These are phyloP conservation scores for Trichoderma koningiopsis DNA, from an alignment of 2,329 filamentous ascomycete species.

Conservation along the genomic window DNA sequence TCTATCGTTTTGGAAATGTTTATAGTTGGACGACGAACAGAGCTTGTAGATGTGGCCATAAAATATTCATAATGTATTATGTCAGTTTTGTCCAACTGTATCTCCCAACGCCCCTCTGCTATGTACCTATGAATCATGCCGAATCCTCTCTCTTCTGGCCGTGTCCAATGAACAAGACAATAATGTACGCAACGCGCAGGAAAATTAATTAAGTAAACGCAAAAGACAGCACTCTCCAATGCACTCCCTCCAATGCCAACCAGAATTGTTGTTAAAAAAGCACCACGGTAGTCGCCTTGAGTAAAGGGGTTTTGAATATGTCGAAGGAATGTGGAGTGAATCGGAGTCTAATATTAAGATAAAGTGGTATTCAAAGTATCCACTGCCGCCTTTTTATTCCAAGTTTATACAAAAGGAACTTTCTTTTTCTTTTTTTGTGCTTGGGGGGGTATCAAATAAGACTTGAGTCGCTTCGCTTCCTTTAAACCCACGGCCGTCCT, in stretches of 20 bases:
- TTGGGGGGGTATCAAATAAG: slow-evolving; percentile 12
- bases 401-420: slow-evolving; percentile 12
- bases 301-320: background rate
- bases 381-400: background rate
- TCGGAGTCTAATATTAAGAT: slow-evolving; percentile 13
- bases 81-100: background rate
- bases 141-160: background rate
- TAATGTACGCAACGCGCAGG: background rate
- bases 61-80: slow-evolving; percentile 8
- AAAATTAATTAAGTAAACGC: background rate
- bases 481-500: slow-evolving; percentile 18
- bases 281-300: background rate
- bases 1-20: background rate
- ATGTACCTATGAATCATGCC: background rate
- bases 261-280: background rate
- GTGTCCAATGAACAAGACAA: background rate
- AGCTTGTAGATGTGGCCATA: background rate
- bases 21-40: background rate
- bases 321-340: background rate
- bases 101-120: background rate
- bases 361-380: slow-evolving; percentile 4
- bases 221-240: slow-evolving; percentile 7
- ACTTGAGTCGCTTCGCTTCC: background rate
- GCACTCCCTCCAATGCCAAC: background rate
- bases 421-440: background rate